Conservation (phyloP, 805 yeast species). For the Starmerella ratchasimensis region DNA sequence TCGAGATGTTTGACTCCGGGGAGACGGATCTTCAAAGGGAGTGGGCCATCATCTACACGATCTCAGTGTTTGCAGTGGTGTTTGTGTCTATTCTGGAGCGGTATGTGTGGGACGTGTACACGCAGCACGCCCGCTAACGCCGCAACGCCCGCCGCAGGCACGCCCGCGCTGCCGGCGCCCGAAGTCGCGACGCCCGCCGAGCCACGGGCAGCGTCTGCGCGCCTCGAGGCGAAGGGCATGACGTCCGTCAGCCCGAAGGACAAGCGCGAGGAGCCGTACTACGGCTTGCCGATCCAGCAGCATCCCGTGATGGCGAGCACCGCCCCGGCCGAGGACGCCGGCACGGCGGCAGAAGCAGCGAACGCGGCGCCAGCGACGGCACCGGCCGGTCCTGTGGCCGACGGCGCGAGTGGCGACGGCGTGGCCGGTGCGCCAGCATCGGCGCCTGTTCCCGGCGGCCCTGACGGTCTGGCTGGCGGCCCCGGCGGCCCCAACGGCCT, state of each 20-base stretch:
- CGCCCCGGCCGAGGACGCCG: background rate
- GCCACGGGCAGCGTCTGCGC: too few relatives aligned
- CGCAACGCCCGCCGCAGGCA: background rate
- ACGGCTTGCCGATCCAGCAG: background rate
- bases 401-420: constrained; percentile 1
- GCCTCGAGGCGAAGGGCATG: too few relatives aligned
- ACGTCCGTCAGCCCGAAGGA: background rate
- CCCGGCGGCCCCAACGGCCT: background rate
- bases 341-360: background rate
- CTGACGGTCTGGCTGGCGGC: background rate
- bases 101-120: background rate
- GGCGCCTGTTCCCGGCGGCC: background rate
- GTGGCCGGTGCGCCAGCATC: background rate
- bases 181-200: background rate
- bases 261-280: background rate
- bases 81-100: background rate
- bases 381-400: background rate
- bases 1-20: background rate
- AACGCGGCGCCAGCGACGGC: background rate
- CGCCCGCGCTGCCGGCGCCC: background rate
- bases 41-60: background rate
- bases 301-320: background rate
- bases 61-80: background rate
- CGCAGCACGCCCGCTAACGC: background rate
- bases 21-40: background rate